Percentiles rank a stretch among this genome's conserved stretches.
These are phyloP conservation scores for Plantago ovata DNA, from an alignment of 257 asterid genomes.

Conservation along the genomic window DNA sequence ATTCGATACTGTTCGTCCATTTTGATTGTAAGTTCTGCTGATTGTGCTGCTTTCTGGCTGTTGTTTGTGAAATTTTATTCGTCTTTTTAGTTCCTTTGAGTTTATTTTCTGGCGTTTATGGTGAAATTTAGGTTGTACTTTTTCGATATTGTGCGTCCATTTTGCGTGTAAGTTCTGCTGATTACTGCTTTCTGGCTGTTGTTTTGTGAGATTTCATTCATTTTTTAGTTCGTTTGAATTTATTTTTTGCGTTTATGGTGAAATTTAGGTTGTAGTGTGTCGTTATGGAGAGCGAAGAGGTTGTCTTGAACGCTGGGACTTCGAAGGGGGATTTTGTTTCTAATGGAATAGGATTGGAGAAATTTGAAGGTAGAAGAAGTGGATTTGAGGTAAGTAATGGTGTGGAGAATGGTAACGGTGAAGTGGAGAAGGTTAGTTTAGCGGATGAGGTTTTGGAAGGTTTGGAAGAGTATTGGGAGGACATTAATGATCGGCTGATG, in stretches of 20 bases:
- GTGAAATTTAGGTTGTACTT: too few relatives aligned
- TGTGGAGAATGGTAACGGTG: not conserved
- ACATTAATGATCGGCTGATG: conserved; percentile 48
- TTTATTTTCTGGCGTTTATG: too few relatives aligned
- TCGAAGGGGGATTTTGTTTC: conserved; percentile 16
- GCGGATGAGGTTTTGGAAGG: conserved; percentile 64
- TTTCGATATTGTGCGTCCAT: too few relatives aligned
- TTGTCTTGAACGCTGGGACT: conserved; percentile 22
- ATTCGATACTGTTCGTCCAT: too few relatives aligned
- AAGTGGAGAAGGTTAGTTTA: conserved; percentile 25
- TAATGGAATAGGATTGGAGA: conserved; percentile 24
- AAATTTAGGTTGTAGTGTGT: conserved; percentile 24
- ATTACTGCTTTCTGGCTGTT: too few relatives aligned
- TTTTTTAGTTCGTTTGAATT: conserved; percentile 10
- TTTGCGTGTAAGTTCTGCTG: too few relatives aligned
- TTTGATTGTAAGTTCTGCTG: too few relatives aligned
- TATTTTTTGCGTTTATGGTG: not conserved
- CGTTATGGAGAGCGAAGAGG: conserved; percentile 43
- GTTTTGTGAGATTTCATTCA: too few relatives aligned
- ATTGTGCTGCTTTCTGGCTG: not conserved
- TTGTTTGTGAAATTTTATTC: not conserved
- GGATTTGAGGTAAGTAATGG: conserved; percentile 19
- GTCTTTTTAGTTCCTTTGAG: too few relatives aligned
- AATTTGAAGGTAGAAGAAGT: conserved; percentile 25
- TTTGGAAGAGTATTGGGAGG: conserved; percentile 67